Evolutionary conservation across 805 yeast genomes (phyloP).

Genomic region (Candida insectorum): DNA sequence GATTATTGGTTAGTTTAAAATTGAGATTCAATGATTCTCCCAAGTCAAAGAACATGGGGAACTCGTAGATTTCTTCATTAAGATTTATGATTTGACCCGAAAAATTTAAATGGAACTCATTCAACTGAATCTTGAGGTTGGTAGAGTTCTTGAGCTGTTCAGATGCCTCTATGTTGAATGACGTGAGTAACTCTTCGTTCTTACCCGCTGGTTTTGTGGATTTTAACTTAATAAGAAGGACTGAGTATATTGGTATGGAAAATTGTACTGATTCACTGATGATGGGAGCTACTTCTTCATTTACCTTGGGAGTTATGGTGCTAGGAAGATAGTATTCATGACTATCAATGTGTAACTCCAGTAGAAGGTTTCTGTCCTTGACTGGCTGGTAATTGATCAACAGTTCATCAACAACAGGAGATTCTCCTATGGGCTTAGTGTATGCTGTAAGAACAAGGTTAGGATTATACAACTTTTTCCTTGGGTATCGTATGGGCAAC

Average conservation of each 20-base stretch:
- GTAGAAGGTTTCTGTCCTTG: constrained; percentile 5
- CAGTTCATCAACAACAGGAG: background rate
- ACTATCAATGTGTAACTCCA: constrained; percentile 1
- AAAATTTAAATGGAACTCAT: constrained; percentile 8
- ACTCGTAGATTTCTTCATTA: constrained; percentile 10
- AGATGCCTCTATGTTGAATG: constrained; percentile 46
- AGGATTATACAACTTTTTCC: constrained; percentile 25
- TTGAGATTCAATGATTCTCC: constrained; percentile 34
- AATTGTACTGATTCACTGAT: constrained; percentile 10
- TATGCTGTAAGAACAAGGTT: constrained; percentile 19
- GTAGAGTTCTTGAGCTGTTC: constrained; percentile 28
- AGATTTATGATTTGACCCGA: constrained; percentile 9
- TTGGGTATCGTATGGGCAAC: constrained; percentile 27
- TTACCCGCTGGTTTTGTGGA: constrained; percentile 49
- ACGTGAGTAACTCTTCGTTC: constrained; percentile 42
- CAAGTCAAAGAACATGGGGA: constrained; percentile 24
- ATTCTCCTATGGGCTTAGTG: constrained; percentile 12
- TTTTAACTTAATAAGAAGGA: constrained; percentile 44
- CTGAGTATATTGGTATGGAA: constrained; percentile 33
- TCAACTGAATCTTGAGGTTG: constrained; percentile 3
- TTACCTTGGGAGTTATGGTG: too few relatives aligned
- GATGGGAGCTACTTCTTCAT: too few relatives aligned
- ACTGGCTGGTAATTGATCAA: background rate
- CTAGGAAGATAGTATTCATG: constrained; percentile 1
- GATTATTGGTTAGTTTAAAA: constrained; percentile 31